A percentile compares a stretch with the other conserved stretches of the same genome.
These are phyloP conservation scores for Lepiota brunneoincarnata DNA, from an alignment of 768 basidiomycete genomes.

Conservation along the genomic window DNA sequence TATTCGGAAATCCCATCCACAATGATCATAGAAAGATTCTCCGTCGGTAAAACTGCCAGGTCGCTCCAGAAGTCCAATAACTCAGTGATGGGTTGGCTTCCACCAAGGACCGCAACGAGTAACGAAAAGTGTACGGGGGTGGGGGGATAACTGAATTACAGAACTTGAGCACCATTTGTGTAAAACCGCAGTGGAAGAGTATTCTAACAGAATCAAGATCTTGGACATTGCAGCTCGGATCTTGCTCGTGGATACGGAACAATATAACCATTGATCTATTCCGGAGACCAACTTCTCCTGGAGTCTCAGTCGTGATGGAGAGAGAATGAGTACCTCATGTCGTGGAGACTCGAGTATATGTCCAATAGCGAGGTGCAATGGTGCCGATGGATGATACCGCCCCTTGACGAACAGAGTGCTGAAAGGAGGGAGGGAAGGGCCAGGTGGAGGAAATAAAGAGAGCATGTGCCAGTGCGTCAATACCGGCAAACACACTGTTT, in stretches of 20 bases:
- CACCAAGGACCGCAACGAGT: slow-evolving; percentile 46
- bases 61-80: neutral
- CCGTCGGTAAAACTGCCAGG: slow-evolving; percentile 7
- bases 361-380: slow-evolving; percentile 65
- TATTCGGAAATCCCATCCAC: slow-evolving; percentile 61
- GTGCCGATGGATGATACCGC: slow-evolving; percentile 62
- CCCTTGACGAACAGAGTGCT: slow-evolving; percentile 62
- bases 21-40: slow-evolving; percentile 42
- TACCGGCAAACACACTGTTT: slow-evolving; percentile 7
- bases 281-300: slow-evolving; percentile 32
- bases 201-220: slow-evolving; percentile 54
- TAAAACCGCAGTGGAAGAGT: neutral
- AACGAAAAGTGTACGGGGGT: slow-evolving; percentile 54
- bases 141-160: slow-evolving; percentile 56
- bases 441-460: slow-evolving; percentile 30
- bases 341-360: slow-evolving; percentile 31
- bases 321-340: slow-evolving; percentile 43
- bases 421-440: slow-evolving; percentile 52
- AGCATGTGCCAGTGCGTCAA: slow-evolving; percentile 21
- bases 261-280: slow-evolving; percentile 58
- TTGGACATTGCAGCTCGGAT: slow-evolving; percentile 35
- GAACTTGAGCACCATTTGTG: slow-evolving; percentile 14
- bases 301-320: slow-evolving; percentile 49
- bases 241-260: slow-evolving; percentile 34
- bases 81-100: slow-evolving; percentile 2